Base-by-base conservation (phyloP, 305 asterid species). In the Ilex paraguariensis region DNA sequence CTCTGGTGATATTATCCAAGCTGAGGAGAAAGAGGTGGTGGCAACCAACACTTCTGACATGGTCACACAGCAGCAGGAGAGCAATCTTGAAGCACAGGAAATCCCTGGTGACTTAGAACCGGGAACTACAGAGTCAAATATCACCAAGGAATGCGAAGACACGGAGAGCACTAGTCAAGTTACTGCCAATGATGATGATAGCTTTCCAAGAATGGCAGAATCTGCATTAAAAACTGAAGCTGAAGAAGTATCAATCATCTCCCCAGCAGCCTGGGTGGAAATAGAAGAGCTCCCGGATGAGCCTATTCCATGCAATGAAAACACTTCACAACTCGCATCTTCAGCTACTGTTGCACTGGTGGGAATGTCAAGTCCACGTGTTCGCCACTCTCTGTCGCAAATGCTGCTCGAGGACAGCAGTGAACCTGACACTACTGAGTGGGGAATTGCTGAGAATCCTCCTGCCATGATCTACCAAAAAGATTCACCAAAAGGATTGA, bases 361-460 rank as follows among this genome's bases (percentile, higher is more conserved):
- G 60, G 80, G 69, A 62, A 74, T 57, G 21, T 76, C 93, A 44
- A 90, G 87, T 72, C 88, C 97, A 65, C 88, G 98, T 54, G 88
- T 91, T 65, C 98, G 95, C 52, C 93, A 94, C 71, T 94, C 99
- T 60, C 85, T 94, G 53, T 94, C 99, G 33, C 99, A 94, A 77
- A 94, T 94, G 98, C 86, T 94, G 75, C 90, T 91, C 54, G 90
- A 94, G 67, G 99, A 94, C 80, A 86, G 78, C 82, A 79, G 85
- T 56, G 96, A 88, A 74, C 82, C 88, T 69, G 98, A 94, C 74
- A 76, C 69, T 8, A 64, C 70, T 56, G 99, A 86, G 61, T 94
- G 98, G 98, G 98, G 98, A 14, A 86, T 84, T 80, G 95, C 98
- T 14, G 98, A 88, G 78, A 88, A 90, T 73, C 98, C 98, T 64